phyloP scores from a whole-genome alignment of 768 basidiomycete genomes.

The Leccinum aurantiacum region DNA sequence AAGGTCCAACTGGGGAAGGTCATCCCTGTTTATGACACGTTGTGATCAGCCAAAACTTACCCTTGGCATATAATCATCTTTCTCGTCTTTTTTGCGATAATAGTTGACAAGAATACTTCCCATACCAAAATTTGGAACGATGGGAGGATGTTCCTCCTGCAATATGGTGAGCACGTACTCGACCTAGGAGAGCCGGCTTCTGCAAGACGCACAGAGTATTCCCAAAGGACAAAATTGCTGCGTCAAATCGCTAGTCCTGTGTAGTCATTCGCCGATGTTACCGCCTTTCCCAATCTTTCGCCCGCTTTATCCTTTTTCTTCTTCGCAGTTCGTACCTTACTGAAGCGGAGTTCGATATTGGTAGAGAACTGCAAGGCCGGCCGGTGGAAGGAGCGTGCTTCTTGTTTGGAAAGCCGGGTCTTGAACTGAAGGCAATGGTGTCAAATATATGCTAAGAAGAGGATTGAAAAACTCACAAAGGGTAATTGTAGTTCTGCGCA shows the following conservation, averaged over 20 bases:
- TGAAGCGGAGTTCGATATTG: constrained; percentile 86
- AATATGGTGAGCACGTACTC: constrained; percentile 10
- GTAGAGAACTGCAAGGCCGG: constrained; percentile 91
- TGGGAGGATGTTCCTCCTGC: constrained; percentile 96
- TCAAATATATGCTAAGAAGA: not conserved
- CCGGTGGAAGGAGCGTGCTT: constrained; percentile 94
- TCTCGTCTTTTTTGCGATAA: constrained; percentile 93
- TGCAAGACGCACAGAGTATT: constrained; percentile 75
- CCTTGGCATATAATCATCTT: constrained; percentile 91
- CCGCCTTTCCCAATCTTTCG: constrained; percentile 87
- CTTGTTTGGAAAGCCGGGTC: constrained; percentile 88
- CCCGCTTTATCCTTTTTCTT: constrained; percentile 95
- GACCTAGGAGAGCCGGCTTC: not conserved
- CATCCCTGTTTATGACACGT: constrained; percentile 1
- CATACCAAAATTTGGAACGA: constrained; percentile 96
- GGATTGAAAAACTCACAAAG: constrained; percentile 60
- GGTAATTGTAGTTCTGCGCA: constrained; percentile 92
- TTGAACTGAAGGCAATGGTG: constrained; percentile 65
- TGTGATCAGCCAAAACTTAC: constrained; percentile 39
- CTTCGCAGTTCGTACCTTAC: constrained; percentile 88
- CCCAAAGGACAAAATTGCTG: constrained; percentile 90
- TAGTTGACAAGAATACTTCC: constrained; percentile 97
- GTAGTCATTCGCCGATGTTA: constrained; percentile 82
- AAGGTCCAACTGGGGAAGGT: constrained; percentile 64
- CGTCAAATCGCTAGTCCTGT: constrained; percentile 82